A percentile compares a stretch with the other conserved stretches of the same genome.
phyloP scores from a whole-genome alignment of 345 rosid species.

The Syzygium aqueum region DNA sequence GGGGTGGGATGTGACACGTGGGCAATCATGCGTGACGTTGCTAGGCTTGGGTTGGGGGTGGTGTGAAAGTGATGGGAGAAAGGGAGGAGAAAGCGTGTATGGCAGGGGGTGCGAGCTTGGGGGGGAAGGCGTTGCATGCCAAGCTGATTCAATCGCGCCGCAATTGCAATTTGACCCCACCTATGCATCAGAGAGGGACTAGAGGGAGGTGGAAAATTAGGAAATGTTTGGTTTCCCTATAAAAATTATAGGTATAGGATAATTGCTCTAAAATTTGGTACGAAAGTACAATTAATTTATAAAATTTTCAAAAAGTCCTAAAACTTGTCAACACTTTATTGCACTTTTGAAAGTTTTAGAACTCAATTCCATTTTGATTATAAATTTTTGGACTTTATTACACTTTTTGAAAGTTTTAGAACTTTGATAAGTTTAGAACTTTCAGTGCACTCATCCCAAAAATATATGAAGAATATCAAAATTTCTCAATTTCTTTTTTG shows the following conservation, averaged over 20 bases:
- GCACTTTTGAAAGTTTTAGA: no score
- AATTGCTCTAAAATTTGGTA: no score
- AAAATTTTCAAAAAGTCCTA: no score
- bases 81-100: neutral
- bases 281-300: no score
- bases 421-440: no score
- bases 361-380: no score
- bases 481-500: neutral
- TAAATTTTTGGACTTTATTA: no score
- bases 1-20: neutral
- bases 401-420: no score
- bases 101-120: neutral
- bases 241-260: neutral
- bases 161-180: neutral
- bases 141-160: neutral
- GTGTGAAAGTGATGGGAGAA: neutral
- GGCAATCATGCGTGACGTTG: neutral
- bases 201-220: neutral
- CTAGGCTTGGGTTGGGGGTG: neutral
- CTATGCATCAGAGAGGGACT: neutral
- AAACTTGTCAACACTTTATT: no score
- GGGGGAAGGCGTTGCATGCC: neutral
- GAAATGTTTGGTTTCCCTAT: neutral
- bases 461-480: neutral
- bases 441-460: no score